Evolutionary conservation across 1,139 yeast species (phyloP), one percentile per base, ranked within the genome.

Genomic region (Geotrichum cucujoidarum): DNA sequence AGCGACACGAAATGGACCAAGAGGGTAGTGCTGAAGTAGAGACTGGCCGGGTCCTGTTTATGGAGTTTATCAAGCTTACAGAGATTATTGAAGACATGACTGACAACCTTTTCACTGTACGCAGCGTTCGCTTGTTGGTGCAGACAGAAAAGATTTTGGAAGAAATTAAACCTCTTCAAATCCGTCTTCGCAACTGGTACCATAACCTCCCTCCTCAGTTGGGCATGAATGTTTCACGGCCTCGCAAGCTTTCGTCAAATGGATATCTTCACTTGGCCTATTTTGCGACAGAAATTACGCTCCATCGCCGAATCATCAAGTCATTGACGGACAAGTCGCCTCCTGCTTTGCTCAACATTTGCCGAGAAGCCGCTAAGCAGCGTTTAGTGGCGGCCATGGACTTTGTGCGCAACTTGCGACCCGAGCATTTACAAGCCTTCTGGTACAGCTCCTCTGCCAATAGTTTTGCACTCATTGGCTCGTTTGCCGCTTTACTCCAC

Each of bases 361-460:
- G 96, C 62, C 75, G 95, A 40, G 73, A 82, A 24, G 95, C 96
- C 0, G 96, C 96, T 1, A 79, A 75, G 53, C 83, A 95, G 1
- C 72, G 97, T 56, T 69, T 89, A 13, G 67, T 79, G 14, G 95
- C 95, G 0, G 85, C 95, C 1, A 77, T 86, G 52, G 94, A 86
- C 47, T 86, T 88, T 66, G 82, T 87, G 10, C 69, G 83, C 48
- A 83, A 79, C 52, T 73, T 89, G 60, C 81, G 81, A 57, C 83
- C 84, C 2, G 95, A 87, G 56, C 95, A 88, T 61, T 76, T 85
- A 45, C 89, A 81, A 60, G 79, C 94, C 10, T 88, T 87, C 65
- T 89, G 96, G 96, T 92, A 85, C 65, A 78, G 88, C 2, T 80
- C 89, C 3, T 77, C 95, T 0, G 75, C 90, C 0, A 76, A 85